Conservation (phyloP, 768 basidiomycete genomes). For the Tulasnella sp. region DNA sequence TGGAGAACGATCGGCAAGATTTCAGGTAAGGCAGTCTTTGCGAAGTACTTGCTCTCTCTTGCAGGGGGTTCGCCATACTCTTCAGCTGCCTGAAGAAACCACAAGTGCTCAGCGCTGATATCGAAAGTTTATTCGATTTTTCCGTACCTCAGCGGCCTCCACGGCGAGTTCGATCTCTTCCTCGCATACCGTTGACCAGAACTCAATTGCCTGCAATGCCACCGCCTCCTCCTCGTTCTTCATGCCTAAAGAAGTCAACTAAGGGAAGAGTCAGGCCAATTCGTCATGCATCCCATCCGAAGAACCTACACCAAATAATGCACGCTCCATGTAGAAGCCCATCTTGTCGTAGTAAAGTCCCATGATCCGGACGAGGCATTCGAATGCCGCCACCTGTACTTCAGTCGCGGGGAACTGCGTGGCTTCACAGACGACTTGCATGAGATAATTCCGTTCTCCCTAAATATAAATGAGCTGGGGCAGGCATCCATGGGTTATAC, state of each 20-base stretch:
- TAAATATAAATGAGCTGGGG: conserved; percentile 27
- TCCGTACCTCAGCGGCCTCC: conserved; percentile 77
- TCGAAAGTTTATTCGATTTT: neutral
- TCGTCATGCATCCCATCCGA: neutral
- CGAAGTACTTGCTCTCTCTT: conserved; percentile 80
- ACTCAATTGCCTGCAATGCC: conserved; percentile 93
- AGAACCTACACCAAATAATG: conserved; percentile 79
- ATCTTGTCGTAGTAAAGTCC: conserved; percentile 98
- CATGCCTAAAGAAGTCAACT: conserved; percentile 98
- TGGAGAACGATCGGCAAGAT: conserved; percentile 86
- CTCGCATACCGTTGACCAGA: conserved; percentile 99
- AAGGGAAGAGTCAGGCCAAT: conserved; percentile 20
- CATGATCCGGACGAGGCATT: conserved; percentile 95
- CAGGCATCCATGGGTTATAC: neutral
- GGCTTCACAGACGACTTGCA: conserved; percentile 99
- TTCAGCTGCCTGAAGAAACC: conserved; percentile 40
- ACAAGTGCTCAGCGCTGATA: conserved; percentile 25
- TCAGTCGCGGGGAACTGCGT: conserved; percentile 71
- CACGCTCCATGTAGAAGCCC: conserved; percentile 99
- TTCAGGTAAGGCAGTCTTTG: conserved; percentile 88
- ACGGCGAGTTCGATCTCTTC: conserved; percentile 88
- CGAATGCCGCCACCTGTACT: conserved; percentile 94
- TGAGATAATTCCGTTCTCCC: conserved; percentile 99
- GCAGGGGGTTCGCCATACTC: conserved; percentile 84
- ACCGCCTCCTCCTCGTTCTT: conserved; percentile 84